Evolutionary conservation across 257 asterid genomes (phyloP).

Genomic region (Petrea volubilis): DNA sequence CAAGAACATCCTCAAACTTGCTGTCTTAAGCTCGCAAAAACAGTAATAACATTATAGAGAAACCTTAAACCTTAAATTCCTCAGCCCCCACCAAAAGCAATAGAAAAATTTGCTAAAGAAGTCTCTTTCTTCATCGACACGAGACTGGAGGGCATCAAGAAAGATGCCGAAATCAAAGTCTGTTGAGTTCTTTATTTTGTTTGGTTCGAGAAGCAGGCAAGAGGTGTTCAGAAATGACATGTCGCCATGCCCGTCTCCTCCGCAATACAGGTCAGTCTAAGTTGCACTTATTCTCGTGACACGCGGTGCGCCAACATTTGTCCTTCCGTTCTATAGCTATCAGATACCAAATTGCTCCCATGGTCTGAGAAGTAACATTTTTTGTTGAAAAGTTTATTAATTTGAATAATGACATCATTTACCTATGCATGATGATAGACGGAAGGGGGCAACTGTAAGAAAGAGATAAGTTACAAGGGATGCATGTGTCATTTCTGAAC

Average conservation of each 20-base stretch:
- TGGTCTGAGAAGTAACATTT: conserved; percentile 25
- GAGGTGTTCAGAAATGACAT: conserved; percentile 35
- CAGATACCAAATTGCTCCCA: conserved; percentile 74
- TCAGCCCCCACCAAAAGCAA: conserved; percentile 87
- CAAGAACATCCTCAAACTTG: too few species aligned
- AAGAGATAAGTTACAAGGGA: too few species aligned
- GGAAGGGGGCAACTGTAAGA: too few species aligned
- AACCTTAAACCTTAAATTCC: conserved; percentile 72
- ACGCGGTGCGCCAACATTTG: conserved; percentile 54
- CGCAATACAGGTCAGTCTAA: conserved; percentile 41
- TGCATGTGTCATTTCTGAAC: too few species aligned
- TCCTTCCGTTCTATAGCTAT: conserved; percentile 61
- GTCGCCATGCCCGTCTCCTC: not conserved
- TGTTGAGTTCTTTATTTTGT: conserved; percentile 22
- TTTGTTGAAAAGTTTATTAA: not conserved
- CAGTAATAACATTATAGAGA: too few species aligned
- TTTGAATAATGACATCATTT: too few species aligned
- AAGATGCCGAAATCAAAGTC: conserved; percentile 66
- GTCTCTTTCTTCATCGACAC: conserved; percentile 37
- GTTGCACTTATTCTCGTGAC: conserved; percentile 22
- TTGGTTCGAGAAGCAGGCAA: conserved; percentile 47
- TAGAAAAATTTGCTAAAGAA: conserved; percentile 45
- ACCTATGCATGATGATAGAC: too few species aligned
- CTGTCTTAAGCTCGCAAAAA: not conserved
- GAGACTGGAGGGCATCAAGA: conserved; percentile 63